Evolutionary conservation across 306 rosid genomes (phyloP), one percentile per base, ranked within the genome.

Genomic region (Vigna hirtella): DNA sequence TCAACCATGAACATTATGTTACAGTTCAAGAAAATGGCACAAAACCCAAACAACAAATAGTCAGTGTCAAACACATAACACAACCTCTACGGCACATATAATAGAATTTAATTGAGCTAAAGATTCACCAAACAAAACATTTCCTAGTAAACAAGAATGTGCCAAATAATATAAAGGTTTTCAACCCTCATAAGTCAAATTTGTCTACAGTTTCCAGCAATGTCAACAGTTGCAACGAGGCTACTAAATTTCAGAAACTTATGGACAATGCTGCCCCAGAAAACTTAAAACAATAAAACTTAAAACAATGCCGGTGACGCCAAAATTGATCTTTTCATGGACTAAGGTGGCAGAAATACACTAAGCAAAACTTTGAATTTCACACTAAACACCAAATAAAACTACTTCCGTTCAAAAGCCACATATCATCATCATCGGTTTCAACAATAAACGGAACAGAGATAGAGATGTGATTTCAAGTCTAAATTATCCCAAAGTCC

Each of bases 81-180:
- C 17, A 52, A 51, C 51, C 26, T 7, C 50, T 11, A 47, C 30
- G 9, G 47, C 14, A n/a, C 26, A 28, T 68, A 30, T 24, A 20
- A 2, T 3, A 0, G 2, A 2, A 14, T 48, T 58, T 43, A 61
- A 2, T 43, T 7, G 24, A 62, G 3, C 34, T 32, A 7, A 24
- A 5, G 48, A 77, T 47, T 42, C 48, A n/a, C 7, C 7, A 34
- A 3, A 15, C 17, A 16, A 70, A 81, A 42, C 83, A 77, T 65
- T 66, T 42, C 72, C 80, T 48, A 72, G 52, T 10, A 5, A 63
- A 16, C 47, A 67, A 81, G 70, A 73, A 61, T 52, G 50, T 70
- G 0, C 9, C 42, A 36, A 47, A 47, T 69, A 47, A 53, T 1
- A 3, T 53, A 14, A 53, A 53, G 61, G 59, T 18, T 17, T 53